Evolutionary conservation across 352 stramenopile species (phyloP).

Genomic region (Porosira glacialis): DNA sequence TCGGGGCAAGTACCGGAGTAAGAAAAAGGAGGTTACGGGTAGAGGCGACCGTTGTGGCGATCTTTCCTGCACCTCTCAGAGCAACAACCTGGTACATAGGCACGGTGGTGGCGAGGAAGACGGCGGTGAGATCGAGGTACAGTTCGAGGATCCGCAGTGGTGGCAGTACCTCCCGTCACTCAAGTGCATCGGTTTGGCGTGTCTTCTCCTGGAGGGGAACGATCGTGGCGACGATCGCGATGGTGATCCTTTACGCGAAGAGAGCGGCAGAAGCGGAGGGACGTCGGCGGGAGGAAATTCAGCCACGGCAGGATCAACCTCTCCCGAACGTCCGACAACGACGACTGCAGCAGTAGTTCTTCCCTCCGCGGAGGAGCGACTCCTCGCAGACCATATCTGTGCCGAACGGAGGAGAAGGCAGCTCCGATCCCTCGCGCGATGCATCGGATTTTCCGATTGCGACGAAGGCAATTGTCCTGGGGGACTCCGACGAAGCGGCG

Average conservation of each 20-base stretch:
- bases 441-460: conserved; percentile 41
- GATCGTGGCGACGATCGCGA: conserved; percentile 1
- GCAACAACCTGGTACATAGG: not conserved
- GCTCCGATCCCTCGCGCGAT: conserved; percentile 44
- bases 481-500: conserved; percentile 48
- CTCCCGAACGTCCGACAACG: conserved; percentile 4
- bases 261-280: not conserved
- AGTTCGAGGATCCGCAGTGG: conserved; percentile 81
- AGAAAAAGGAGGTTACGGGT: conserved; percentile 23
- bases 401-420: conserved; percentile 61
- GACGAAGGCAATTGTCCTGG: conserved; percentile 53
- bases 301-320: too few species aligned
- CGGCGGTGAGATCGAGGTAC: conserved; percentile 54
- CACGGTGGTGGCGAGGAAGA: not conserved
- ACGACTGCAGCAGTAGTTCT: conserved; percentile 27
- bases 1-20: conserved; percentile 16
- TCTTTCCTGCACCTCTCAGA: conserved; percentile 3
- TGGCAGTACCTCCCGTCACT: conserved; percentile 77
- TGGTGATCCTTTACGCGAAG: conserved; percentile 1
- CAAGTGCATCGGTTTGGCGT: conserved; percentile 79
- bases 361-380: conserved; percentile 20
- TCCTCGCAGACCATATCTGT: conserved; percentile 63
- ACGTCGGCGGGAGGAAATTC: too few species aligned
- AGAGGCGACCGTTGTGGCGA: not conserved
- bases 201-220: conserved; percentile 61